Evolutionary conservation across 208 protist species (phyloP).

Genomic region (Polymyxa betae): DNA sequence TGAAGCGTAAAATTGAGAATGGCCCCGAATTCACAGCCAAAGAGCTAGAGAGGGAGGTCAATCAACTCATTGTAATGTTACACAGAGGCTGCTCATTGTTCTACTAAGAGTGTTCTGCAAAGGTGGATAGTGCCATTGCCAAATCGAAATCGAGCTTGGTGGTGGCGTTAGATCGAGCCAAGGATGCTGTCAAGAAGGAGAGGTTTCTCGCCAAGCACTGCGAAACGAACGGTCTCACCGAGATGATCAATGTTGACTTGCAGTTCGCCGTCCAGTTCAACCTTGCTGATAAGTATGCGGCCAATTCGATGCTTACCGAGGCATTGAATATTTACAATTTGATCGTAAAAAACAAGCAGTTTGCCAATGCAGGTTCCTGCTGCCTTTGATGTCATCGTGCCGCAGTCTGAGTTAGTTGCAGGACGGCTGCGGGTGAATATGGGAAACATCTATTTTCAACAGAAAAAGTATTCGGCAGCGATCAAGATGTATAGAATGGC

Average conservation of each 20-base stretch:
- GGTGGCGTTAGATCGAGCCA: constrained; percentile 88
- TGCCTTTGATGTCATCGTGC: too few species aligned
- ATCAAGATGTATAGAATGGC: constrained; percentile 92
- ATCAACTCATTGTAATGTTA: constrained; percentile 11
- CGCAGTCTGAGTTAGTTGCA: too few species aligned
- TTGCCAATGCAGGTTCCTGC: constrained; percentile 74
- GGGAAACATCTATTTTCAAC: constrained; percentile 95
- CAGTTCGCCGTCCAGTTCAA: constrained; percentile 94
- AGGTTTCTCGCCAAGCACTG: constrained; percentile 84
- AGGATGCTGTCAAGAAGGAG: constrained; percentile 88
- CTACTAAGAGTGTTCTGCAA: neutral
- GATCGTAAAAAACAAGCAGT: constrained; percentile 92
- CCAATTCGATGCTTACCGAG: constrained; percentile 82
- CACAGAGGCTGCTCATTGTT: neutral
- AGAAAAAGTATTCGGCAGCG: constrained; percentile 90
- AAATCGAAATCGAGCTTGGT: constrained; percentile 76
- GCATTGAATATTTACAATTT: constrained; percentile 90
- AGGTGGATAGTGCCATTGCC: constrained; percentile 38
- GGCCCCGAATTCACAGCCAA: constrained; percentile 35
- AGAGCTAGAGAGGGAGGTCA: constrained; percentile 19
- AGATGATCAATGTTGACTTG: constrained; percentile 89
- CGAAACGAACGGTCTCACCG: constrained; percentile 80
- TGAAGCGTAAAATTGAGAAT: constrained; percentile 41
- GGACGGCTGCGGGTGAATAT: constrained; percentile 93
- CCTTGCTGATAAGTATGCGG: constrained; percentile 91